These are phyloP conservation scores for Craspedostauros australis DNA, from an alignment of 108 stramenopile genomes.

Conservation along the genomic window DNA sequence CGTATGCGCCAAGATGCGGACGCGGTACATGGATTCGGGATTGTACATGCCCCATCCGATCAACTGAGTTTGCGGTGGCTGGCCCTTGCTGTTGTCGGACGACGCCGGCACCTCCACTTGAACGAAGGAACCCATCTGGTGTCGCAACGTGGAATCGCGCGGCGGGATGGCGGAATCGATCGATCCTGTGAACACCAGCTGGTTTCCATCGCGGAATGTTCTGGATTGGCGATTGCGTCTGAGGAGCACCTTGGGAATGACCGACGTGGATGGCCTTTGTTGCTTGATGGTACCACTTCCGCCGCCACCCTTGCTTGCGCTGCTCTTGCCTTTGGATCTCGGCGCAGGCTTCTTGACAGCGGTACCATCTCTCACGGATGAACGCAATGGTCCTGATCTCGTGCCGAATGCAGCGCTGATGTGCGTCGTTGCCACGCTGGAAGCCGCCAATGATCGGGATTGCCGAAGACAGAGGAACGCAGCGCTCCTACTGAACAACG, in stretches of 20 bases:
- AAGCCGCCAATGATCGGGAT: too few species aligned
- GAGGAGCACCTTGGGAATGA: slow-evolving; percentile 41
- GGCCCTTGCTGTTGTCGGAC: slow-evolving; percentile 21
- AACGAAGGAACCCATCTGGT: slow-evolving; percentile 42
- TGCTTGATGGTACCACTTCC: neutral
- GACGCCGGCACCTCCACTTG: slow-evolving; percentile 40
- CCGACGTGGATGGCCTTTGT: slow-evolving; percentile 1
- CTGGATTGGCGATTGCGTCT: slow-evolving; percentile 67
- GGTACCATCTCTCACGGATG: too few species aligned
- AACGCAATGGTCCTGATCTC: too few species aligned
- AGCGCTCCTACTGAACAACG: too few species aligned
- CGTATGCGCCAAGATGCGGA: slow-evolving; percentile 69
- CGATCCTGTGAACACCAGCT: slow-evolving; percentile 61
- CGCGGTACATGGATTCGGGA: slow-evolving; percentile 73
- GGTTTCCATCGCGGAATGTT: slow-evolving; percentile 67
- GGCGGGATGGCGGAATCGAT: slow-evolving; percentile 37
- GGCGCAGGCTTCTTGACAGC: too few species aligned
- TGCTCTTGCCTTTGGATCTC: too few species aligned
- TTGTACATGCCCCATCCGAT: slow-evolving; percentile 88
- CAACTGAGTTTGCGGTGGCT: slow-evolving; percentile 28
- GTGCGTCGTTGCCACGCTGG: too few species aligned
- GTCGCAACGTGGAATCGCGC: slow-evolving; percentile 2
- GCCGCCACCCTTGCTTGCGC: neutral
- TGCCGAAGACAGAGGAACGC: too few species aligned
- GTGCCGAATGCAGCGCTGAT: too few species aligned